Base-by-base conservation (phyloP, 2,329 filamentous ascomycete species). In the Trichoderma sp. region DNA sequence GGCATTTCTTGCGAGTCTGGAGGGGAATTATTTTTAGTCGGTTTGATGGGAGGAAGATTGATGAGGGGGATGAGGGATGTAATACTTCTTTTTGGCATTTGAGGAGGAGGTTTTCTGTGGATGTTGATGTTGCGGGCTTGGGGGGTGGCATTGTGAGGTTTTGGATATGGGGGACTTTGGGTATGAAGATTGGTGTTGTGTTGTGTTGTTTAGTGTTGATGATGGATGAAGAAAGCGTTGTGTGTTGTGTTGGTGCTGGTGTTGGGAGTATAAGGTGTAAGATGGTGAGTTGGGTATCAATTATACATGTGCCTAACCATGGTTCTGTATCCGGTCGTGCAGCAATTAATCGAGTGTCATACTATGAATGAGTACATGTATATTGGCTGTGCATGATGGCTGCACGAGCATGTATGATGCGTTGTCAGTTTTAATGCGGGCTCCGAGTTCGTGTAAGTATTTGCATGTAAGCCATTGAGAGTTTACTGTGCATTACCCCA, bases 31-130 rank as follows among this genome's bases (percentile, higher is more conserved):
- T 30, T 43, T 21, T 53, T 36, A 53, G 56, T n/a, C n/a, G n/a
- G n/a, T n/a, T n/a, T n/a, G n/a, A n/a, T 9, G 3, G 14, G 14
- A 9, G 51, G 9, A 14, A 8, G 43, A 28, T 57, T 57, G 53
- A 58, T 4, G 26, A 3, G 28, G 4, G 15, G 15, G 9, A 30
- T n/a, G 26, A 24, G 43, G 62, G 39, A 43, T 21, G 18, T 34
- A 62, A n/a, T 24, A 24, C 67, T 60, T 70, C 67, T 62, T 70
- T 70, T 62, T 70, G 67, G 57, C 67, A 70, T 26, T 53, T 62
- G 57, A 70, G 67, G 57, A 70, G 39, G 39, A 70, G 67, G 57
- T 61, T 70, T 53, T 70, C 56, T 28, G 67, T 70, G 21, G 67
- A 70, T 53, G 57, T 51, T 3, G 65, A 68, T 30, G 67, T 70